Evolutionary conservation across 306 rosid genomes (phyloP).

Genomic region (Psophocarpus tetragonolobus): DNA sequence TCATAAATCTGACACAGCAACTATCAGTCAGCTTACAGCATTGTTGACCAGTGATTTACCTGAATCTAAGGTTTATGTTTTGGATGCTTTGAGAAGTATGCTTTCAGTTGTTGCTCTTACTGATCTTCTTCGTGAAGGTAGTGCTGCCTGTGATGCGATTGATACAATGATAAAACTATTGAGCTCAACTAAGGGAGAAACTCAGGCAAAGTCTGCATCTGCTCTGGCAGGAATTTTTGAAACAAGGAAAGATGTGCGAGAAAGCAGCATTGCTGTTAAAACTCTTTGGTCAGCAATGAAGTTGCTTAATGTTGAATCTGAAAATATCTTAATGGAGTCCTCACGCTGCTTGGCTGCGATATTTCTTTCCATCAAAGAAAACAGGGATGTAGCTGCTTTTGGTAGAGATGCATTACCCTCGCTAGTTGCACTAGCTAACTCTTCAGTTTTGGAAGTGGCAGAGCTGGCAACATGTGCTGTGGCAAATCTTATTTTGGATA

Average conservation of each 20-base stretch:
- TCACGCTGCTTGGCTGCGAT: conserved; percentile 89
- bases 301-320: conserved; percentile 80
- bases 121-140: conserved; percentile 90
- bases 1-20: conserved; percentile 94
- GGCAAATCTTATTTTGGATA: conserved; percentile 90
- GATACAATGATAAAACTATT: conserved; percentile 86
- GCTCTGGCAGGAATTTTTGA: conserved; percentile 93
- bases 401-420: conserved; percentile 74
- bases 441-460: conserved; percentile 80
- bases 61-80: conserved; percentile 86
- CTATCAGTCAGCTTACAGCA: conserved; percentile 96
- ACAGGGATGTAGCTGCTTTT: conserved; percentile 77
- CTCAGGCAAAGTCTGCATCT: conserved; percentile 93
- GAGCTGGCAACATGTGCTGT: conserved; percentile 93
- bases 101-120: conserved; percentile 88
- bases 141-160: conserved; percentile 93
- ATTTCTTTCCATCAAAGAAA: conserved; percentile 94
- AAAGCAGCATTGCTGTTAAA: conserved; percentile 83
- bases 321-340: conserved; percentile 70
- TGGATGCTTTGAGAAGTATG: conserved; percentile 97
- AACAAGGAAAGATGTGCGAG: conserved; percentile 87
- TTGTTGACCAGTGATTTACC: conserved; percentile 94
- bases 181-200: conserved; percentile 85
- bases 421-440: conserved; percentile 70
- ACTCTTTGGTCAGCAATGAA: conserved; percentile 73